These are phyloP conservation scores for Paramecium sexaurelia DNA, from an alignment of 73 alveolate genomes.

Conservation along the genomic window DNA sequence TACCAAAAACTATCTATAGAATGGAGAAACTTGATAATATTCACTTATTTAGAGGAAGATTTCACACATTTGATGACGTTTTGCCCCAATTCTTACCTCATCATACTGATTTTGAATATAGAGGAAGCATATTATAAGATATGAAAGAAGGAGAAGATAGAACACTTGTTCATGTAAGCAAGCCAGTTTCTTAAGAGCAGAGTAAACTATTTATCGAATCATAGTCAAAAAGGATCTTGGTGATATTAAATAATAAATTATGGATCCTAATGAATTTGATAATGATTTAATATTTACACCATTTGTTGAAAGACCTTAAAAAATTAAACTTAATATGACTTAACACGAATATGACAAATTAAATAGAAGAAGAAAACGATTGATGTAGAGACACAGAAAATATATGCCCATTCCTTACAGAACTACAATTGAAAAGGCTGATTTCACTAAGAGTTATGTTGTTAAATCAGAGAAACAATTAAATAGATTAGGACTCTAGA, in stretches of 20 bases:
- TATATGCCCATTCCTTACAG: background rate
- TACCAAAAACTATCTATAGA: constrained; percentile 3
- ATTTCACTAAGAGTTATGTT: constrained; percentile 26
- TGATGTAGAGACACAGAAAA: constrained; percentile 34
- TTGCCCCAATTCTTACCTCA: constrained; percentile 57
- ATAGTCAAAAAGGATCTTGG: background rate
- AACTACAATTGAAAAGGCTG: background rate
- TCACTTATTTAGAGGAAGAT: constrained; percentile 29
- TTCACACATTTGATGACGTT: background rate
- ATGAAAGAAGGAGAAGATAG: constrained; percentile 7
- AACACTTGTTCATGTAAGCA: background rate
- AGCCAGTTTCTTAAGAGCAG: background rate
- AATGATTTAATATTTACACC: background rate
- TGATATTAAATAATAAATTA: background rate
- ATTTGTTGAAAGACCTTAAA: constrained; percentile 18
- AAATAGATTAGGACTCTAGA: constrained; percentile 35
- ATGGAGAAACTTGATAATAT: constrained; percentile 5
- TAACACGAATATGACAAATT: constrained; percentile 6
- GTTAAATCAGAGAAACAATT: constrained; percentile 4
- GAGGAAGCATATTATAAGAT: background rate
- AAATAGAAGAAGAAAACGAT: constrained; percentile 30
- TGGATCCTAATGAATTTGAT: background rate
- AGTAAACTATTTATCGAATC: background rate
- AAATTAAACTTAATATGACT: background rate
- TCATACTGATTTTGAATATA: constrained; percentile 2